These are phyloP conservation scores for Xerocomellus chrysenteron DNA, from an alignment of 768 basidiomycete species.

Conservation along the genomic window DNA sequence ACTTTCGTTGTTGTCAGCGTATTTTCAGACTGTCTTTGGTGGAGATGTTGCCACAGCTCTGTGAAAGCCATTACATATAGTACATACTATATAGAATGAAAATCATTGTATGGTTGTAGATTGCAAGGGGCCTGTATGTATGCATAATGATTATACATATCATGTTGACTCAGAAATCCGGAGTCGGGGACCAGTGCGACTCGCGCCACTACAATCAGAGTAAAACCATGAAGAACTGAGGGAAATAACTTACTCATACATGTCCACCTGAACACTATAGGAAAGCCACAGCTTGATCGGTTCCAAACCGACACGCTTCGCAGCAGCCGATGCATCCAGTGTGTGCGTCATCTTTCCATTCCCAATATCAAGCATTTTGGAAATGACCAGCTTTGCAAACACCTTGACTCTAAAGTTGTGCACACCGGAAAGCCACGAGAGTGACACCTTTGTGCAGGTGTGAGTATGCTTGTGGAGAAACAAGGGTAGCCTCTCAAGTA, in stretches of 20 bases:
- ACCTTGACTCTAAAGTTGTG: constrained; percentile 70
- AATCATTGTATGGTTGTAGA: no score
- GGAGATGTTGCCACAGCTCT: no score
- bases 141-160: no score
- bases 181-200: no score
- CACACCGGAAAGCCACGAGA: constrained; percentile 61
- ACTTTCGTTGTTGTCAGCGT: no score
- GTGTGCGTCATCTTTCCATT: constrained; percentile 47
- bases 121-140: no score
- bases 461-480: constrained; percentile 90
- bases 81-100: no score
- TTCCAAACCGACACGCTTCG: constrained; percentile 49
- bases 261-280: constrained; percentile 71
- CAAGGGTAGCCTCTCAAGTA: constrained; percentile 82
- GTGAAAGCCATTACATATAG: no score
- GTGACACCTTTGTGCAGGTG: constrained; percentile 57
- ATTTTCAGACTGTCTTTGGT: no score
- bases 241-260: constrained; percentile 77
- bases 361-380: constrained; percentile 59
- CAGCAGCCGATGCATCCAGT: constrained; percentile 74
- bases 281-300: constrained; percentile 81
- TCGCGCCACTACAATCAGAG: no score
- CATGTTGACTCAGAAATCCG: no score
- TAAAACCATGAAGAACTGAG: not conserved
- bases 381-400: constrained; percentile 62